Percentiles rank a stretch among this genome's conserved stretches.
These are phyloP conservation scores for Tetradesmus obliquus DNA, from an alignment of 139 green algal species.

Conservation along the genomic window DNA sequence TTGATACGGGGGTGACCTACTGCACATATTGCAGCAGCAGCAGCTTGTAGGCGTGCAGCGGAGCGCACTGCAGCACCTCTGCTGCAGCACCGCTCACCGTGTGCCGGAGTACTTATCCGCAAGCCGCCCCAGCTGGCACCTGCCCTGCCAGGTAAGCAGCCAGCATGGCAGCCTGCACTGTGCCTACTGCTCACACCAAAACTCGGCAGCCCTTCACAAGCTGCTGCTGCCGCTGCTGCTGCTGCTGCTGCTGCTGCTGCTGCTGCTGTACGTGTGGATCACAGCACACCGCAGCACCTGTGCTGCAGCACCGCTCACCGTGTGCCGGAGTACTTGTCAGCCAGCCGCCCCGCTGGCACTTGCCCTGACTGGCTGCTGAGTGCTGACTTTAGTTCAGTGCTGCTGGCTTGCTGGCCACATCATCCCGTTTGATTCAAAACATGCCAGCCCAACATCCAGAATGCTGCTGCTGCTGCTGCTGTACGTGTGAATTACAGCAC, in stretches of 20 bases:
- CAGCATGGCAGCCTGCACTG: constrained; percentile 62
- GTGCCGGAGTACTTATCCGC: constrained; percentile 1
- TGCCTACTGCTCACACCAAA: background rate
- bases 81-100: background rate
- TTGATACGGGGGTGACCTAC: too few species aligned
- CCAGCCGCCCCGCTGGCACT: constrained; percentile 23
- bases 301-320: background rate
- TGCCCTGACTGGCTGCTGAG: constrained; percentile 48
- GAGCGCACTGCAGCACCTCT: background rate
- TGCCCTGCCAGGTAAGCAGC: constrained; percentile 73
- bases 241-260: background rate
- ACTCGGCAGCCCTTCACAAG: too few species aligned
- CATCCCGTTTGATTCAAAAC: too few species aligned
- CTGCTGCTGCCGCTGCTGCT: background rate
- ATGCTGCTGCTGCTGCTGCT: background rate
- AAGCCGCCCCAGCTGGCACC: background rate
- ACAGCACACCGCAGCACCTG: background rate
- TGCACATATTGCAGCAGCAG: too few species aligned
- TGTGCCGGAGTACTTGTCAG: constrained; percentile 15
- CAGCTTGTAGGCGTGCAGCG: background rate
- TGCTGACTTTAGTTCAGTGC: too few species aligned
- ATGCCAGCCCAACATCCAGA: too few species aligned
- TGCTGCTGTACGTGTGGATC: background rate
- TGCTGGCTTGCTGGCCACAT: too few species aligned
- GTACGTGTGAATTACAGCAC: background rate